Percentiles rank a stretch among this genome's conserved stretches.
phyloP scores from a whole-genome alignment of 495 filamentous ascomycete species.

The Polyplosphaeria fusca region DNA sequence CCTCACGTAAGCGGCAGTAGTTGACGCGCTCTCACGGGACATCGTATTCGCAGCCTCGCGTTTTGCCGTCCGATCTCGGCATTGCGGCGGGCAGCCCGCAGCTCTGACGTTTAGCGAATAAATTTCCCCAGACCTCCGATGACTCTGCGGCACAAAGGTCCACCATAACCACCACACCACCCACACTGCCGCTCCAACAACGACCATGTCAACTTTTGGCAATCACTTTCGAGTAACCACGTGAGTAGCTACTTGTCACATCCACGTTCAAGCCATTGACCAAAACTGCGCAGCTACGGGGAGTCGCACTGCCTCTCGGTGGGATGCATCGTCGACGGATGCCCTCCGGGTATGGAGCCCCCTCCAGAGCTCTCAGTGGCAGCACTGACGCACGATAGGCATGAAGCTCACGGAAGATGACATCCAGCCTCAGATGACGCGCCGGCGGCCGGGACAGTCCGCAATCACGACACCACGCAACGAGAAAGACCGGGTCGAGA shows the following conservation, averaged over 20 bases:
- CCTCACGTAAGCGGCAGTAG: no score
- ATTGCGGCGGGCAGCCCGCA: not conserved
- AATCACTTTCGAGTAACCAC: slow-evolving; percentile 55
- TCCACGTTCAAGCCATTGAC: slow-evolving; percentile 2
- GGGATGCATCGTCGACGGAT: slow-evolving; percentile 52
- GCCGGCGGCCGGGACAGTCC: slow-evolving; percentile 86
- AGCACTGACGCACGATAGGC: slow-evolving; percentile 78
- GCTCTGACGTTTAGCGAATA: not conserved
- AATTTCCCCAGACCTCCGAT: not conserved
- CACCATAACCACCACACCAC: not conserved
- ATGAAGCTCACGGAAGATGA: slow-evolving; percentile 89
- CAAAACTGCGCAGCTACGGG: slow-evolving; percentile 32
- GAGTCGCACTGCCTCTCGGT: slow-evolving; percentile 44
- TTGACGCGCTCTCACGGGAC: no score
- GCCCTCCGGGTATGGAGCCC: slow-evolving; percentile 83
- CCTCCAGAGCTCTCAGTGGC: no score
- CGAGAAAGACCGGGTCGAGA: slow-evolving; percentile 87
- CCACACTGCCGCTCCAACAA: not conserved
- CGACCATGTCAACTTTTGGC: slow-evolving; percentile 86
- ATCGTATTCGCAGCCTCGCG: no score
- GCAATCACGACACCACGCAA: slow-evolving; percentile 87
- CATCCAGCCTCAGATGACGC: slow-evolving; percentile 93
- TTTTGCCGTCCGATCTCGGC: no score
- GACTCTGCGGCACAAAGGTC: not conserved
- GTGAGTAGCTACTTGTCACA: slow-evolving; percentile 10